phyloP scores from a whole-genome alignment of 768 basidiomycete genomes.

The Tulasnella sp. region DNA sequence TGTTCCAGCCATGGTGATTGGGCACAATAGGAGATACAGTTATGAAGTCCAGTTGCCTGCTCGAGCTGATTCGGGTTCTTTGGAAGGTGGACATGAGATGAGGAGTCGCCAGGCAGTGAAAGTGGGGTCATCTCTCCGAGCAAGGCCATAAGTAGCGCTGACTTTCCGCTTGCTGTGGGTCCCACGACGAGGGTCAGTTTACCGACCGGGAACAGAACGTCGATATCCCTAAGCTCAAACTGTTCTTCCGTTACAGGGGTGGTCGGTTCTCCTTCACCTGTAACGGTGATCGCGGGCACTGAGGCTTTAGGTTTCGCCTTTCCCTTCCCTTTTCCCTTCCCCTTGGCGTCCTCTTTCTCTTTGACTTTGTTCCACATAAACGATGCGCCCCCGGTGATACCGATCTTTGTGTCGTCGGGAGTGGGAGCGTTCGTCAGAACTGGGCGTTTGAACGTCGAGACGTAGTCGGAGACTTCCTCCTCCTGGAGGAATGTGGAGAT shows the following conservation, averaged over 20 bases:
- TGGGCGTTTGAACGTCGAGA: slow-evolving; percentile 56
- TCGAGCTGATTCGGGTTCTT: slow-evolving; percentile 54
- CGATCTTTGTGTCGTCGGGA: slow-evolving; percentile 36
- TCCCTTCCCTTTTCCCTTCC: slow-evolving; percentile 10
- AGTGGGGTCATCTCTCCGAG: slow-evolving; percentile 62
- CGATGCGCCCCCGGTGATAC: slow-evolving; percentile 53
- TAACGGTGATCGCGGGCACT: neutral
- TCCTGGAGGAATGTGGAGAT: slow-evolving; percentile 65
- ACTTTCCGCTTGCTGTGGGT: slow-evolving; percentile 81
- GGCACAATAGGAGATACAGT: slow-evolving; percentile 45
- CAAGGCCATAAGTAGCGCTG: slow-evolving; percentile 58
- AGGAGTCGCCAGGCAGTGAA: slow-evolving; percentile 37
- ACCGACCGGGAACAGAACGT: slow-evolving; percentile 67
- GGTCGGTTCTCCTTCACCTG: slow-evolving; percentile 2
- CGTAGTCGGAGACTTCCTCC: slow-evolving; percentile 64
- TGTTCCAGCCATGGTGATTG: slow-evolving; percentile 46
- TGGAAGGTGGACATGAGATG: slow-evolving; percentile 53
- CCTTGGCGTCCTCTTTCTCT: slow-evolving; percentile 28
- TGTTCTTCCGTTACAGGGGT: slow-evolving; percentile 34
- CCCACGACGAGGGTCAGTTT: slow-evolving; percentile 57
- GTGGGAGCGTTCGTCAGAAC: slow-evolving; percentile 35
- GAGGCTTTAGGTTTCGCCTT: neutral
- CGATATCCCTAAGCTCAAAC: slow-evolving; percentile 67
- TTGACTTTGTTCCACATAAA: slow-evolving; percentile 63
- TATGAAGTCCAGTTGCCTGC: slow-evolving; percentile 36